A percentile compares a stretch with the other conserved stretches of the same genome.
Conservation (phyloP, 2,329 filamentous ascomycete genomes). For the Myotisia sp. region DNA sequence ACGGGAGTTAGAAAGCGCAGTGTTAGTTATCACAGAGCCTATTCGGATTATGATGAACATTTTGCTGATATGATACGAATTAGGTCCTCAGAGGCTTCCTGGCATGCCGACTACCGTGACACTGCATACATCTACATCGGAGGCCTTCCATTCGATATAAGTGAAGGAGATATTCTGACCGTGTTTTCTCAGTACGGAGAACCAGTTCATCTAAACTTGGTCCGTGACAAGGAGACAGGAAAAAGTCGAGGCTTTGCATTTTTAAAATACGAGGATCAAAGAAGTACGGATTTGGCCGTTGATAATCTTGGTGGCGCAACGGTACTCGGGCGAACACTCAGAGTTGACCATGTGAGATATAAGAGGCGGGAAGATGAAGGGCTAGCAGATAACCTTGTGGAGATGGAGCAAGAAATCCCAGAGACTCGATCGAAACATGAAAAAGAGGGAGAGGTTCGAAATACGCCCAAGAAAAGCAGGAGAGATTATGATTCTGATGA, state of each 20-base stretch:
- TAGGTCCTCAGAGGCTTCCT: slow-evolving; percentile 73
- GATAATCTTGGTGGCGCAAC: slow-evolving; percentile 85
- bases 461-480: slow-evolving; percentile 7
- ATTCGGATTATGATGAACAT: background rate
- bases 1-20: slow-evolving; percentile 77
- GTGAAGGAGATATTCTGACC: slow-evolving; percentile 87
- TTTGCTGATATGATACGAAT: background rate
- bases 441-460: slow-evolving; percentile 19
- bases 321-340: slow-evolving; percentile 63
- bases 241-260: slow-evolving; percentile 92
- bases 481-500: slow-evolving; percentile 13
- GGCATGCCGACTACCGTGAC: slow-evolving; percentile 95
- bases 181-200: slow-evolving; percentile 97
- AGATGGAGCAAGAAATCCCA: slow-evolving; percentile 21
- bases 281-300: slow-evolving; percentile 87
- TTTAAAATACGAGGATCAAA: slow-evolving; percentile 95
- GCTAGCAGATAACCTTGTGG: slow-evolving; percentile 36
- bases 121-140: slow-evolving; percentile 96
- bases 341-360: slow-evolving; percentile 88
- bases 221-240: slow-evolving; percentile 88
- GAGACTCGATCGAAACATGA: slow-evolving; percentile 22
- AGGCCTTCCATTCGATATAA: slow-evolving; percentile 78
- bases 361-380: slow-evolving; percentile 64
- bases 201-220: slow-evolving; percentile 81
- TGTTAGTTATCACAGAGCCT: slow-evolving; percentile 44